Evolutionary conservation across 495 filamentous ascomycete species (phyloP).

Genomic region (Lasiosphaeriaceae sp.): DNA sequence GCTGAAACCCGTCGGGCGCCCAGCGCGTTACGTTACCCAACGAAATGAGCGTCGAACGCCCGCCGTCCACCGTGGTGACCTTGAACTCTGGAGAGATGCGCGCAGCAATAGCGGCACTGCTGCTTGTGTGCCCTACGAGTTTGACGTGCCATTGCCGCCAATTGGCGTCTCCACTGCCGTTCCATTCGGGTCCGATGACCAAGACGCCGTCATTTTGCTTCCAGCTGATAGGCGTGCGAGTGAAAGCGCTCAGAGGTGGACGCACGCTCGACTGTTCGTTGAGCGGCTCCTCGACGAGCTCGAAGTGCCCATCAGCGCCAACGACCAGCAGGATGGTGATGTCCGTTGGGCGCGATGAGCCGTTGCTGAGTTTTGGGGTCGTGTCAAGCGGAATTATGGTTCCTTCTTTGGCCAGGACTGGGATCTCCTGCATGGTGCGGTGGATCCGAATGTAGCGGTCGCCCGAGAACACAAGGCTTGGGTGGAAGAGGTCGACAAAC

Average conservation of each 20-base stretch:
- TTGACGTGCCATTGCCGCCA: slow-evolving; percentile 20
- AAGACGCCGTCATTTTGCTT: slow-evolving; percentile 22
- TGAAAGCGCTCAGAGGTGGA: slow-evolving; percentile 18
- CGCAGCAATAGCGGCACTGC: neutral
- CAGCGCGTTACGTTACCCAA: slow-evolving; percentile 16
- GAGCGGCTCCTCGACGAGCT: slow-evolving; percentile 37
- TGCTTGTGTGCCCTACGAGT: slow-evolving; percentile 15
- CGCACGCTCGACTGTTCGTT: slow-evolving; percentile 20
- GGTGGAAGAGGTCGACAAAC: slow-evolving; percentile 49
- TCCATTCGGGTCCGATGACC: slow-evolving; percentile 21
- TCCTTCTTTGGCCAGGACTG: slow-evolving; percentile 51
- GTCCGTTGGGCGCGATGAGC: slow-evolving; percentile 26
- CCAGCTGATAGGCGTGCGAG: slow-evolving; percentile 24
- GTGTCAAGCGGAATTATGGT: slow-evolving; percentile 51
- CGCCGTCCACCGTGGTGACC: slow-evolving; percentile 3
- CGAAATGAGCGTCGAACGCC: slow-evolving; percentile 2
- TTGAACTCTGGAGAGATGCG: neutral
- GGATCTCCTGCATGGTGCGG: slow-evolving; percentile 39
- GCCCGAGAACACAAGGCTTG: slow-evolving; percentile 49
- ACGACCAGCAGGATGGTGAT: slow-evolving; percentile 50
- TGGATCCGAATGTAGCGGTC: slow-evolving; percentile 43
- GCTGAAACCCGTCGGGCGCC: slow-evolving; percentile 9
- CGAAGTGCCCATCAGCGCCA: slow-evolving; percentile 45
- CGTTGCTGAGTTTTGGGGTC: slow-evolving; percentile 34
- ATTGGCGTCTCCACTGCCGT: slow-evolving; percentile 7